phyloP scores from a whole-genome alignment of 768 basidiomycete species.

The Rickenella mellea region DNA sequence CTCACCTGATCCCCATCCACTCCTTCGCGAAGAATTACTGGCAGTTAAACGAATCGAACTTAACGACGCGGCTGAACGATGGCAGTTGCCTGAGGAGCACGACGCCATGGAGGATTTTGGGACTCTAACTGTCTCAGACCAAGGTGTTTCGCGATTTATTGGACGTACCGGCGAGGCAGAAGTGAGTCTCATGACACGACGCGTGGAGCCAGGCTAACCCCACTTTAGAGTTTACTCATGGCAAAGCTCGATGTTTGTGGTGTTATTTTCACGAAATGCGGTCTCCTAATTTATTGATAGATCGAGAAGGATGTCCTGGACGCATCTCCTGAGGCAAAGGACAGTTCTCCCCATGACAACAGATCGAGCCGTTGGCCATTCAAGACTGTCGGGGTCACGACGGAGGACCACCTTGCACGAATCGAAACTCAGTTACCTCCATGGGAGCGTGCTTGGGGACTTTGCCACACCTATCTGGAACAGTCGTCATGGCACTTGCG shows the following conservation, averaged over 20 bases:
- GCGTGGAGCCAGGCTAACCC: no score
- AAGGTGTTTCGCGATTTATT: conserved; percentile 63
- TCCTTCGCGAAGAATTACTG: conserved; percentile 47
- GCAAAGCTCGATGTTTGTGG: no score
- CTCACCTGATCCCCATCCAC: conserved; percentile 49
- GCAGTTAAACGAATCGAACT: conserved; percentile 8
- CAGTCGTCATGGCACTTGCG: conserved; percentile 52
- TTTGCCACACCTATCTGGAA: conserved; percentile 63
- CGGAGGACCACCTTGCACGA: conserved; percentile 15
- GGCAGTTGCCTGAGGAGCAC: background rate
- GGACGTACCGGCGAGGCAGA: conserved; percentile 71
- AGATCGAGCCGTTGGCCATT: no score
- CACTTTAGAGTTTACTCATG: background rate
- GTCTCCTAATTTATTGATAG: no score
- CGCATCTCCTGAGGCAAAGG: no score
- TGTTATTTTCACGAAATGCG: no score
- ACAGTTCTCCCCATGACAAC: no score
- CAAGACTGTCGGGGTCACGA: conserved; percentile 54
- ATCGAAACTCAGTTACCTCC: conserved; percentile 47
- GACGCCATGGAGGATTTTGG: conserved; percentile 46
- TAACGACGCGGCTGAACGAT: background rate
- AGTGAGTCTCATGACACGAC: conserved; percentile 8
- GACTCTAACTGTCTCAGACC: conserved; percentile 61
- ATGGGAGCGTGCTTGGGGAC: conserved; percentile 47
- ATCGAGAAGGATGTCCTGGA: no score